These are phyloP conservation scores for Pythium sukuiense DNA, from an alignment of 352 stramenopile genomes.

Conservation along the genomic window DNA sequence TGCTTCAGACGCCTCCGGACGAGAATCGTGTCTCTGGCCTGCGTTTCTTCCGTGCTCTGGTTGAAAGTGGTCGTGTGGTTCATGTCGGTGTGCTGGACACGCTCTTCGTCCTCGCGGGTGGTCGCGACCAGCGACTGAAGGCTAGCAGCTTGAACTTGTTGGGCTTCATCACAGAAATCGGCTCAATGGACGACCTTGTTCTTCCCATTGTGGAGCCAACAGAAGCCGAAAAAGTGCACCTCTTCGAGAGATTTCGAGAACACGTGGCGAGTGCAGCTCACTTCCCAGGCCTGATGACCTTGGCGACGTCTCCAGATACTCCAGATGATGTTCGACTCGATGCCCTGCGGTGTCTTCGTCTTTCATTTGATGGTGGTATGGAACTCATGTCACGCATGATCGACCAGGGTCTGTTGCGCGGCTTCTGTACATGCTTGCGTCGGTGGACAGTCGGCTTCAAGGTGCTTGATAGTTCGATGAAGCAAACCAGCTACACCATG, in stretches of 20 bases:
- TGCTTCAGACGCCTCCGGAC: constrained; percentile 75
- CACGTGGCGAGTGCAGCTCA: constrained; percentile 56
- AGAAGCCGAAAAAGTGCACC: constrained; percentile 40
- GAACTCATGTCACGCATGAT: constrained; percentile 62
- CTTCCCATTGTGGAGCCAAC: constrained; percentile 42
- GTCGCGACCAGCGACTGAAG: constrained; percentile 50
- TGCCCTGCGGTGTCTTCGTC: constrained; percentile 70
- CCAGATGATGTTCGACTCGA: constrained; percentile 51
- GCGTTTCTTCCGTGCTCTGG: constrained; percentile 63
- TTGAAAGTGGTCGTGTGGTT: constrained; percentile 56
- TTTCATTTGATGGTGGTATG: constrained; percentile 55
- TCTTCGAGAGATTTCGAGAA: constrained; percentile 64
- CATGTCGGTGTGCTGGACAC: constrained; percentile 65
- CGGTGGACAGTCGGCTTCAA: constrained; percentile 43
- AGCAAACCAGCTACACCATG: constrained; percentile 39
- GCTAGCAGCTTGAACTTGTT: constrained; percentile 58
- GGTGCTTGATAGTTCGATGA: constrained; percentile 24
- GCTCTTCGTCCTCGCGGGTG: constrained; percentile 67
- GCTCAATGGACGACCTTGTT: constrained; percentile 45
- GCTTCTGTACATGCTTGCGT: constrained; percentile 60
- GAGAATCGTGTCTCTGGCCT: constrained; percentile 72
- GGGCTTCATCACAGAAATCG: constrained; percentile 50
- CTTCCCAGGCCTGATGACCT: constrained; percentile 64
- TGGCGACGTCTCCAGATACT: constrained; percentile 43
- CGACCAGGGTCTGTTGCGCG: constrained; percentile 67